Evolutionary conservation across 2,329 filamentous ascomycete genomes (phyloP), one percentile per base, ranked within the genome.

Genomic region (Gnomoniopsis sp.): DNA sequence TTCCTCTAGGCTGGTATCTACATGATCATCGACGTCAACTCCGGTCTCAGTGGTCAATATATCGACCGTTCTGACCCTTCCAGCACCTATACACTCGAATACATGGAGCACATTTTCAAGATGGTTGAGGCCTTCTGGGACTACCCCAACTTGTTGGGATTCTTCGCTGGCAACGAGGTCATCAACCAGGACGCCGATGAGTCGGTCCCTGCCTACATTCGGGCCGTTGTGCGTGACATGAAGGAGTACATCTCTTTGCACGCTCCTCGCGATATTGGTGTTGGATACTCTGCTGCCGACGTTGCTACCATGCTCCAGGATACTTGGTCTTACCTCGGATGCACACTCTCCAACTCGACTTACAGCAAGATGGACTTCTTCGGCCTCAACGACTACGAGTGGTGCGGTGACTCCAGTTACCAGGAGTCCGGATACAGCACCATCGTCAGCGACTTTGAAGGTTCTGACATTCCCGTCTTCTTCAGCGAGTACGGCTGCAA

Each of bases 401-500:
- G 83, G 71, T 84, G 83, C 57, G 76, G 73, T 43, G 72, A 77
- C 22, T 80, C 80, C n/a, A 80, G 76, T 30, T 84, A 77, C 68
- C 65, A 75, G 26, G 77, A 73, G 38, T 77, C 60, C 17, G 60
- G 60, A 14, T 62, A 62, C 57, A 48, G 17, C 48, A 51, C 36
- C 12, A 71, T 86, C 57, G 83, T 86, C 44, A 71, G 77, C 6
- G 81, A 85, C 68, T 90, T 91, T 76, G 71, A 79, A 66, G 78
- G 79, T 62, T 82, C 82, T 30, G 83, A 85, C 34, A 81, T 91
- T 38, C 88, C 88, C 22, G 81, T 91, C 65, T 91, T 91, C 79
- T 91, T 90, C 77, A 89, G 85, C 62, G 89, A 92, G 68, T 86
- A 82, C 66, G 89, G 89, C 59, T 91, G 88, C 81, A 91, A 90